Base-by-base conservation (phyloP, 2,329 filamentous ascomycete species). In the Rhytidhysteron rufulum region DNA sequence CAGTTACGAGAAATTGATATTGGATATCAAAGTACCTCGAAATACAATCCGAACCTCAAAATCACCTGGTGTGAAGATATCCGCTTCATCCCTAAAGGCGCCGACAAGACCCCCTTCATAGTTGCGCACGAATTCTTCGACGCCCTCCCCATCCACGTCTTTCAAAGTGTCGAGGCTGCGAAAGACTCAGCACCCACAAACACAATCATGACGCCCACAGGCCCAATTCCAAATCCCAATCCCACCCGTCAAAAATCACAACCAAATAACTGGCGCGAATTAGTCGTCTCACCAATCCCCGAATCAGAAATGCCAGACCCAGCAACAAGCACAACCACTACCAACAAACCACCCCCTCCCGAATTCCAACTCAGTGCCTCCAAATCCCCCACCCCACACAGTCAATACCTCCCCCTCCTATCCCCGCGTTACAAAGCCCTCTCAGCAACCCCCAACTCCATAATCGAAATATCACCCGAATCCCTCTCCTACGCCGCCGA, bases 41-140 rank as follows among this genome's bases (percentile, higher is more conserved):
- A 88, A 67, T 83, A 93, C 58, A 77, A 79, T 19, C 72, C 76
- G 11, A 74, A 85, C 13, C 81, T 87, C 25, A 67, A 65, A n/a
- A 80, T 96, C 29, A 78, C 88, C 34, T 98, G 93, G 93, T 85
- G 87, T 9, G 88, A 97, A 63, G 87, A 90, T 48, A 85, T 95
- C 56, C 82, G 86, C 50, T 79, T 88, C n/a, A 77, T 95, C 15
- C 87, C 88, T 1, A 77, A 79, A 50, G 74, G 81, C 86, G 66
- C 24, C 24, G 75, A 77, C 44, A 86, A 85, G 59, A 86, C 83
- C 17, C 91, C 93, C 1, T 94, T 97, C 65, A 95, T 98, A 45
- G 80, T 97, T 35, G 93, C 93, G 4, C 93, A 98, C 63, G 93
- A 98, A 63, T 97, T 98, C 74, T 98, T 98, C 69, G 93, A 98